Conservation (phyloP, 345 rosid genomes). For the Luvunga scandens region DNA sequence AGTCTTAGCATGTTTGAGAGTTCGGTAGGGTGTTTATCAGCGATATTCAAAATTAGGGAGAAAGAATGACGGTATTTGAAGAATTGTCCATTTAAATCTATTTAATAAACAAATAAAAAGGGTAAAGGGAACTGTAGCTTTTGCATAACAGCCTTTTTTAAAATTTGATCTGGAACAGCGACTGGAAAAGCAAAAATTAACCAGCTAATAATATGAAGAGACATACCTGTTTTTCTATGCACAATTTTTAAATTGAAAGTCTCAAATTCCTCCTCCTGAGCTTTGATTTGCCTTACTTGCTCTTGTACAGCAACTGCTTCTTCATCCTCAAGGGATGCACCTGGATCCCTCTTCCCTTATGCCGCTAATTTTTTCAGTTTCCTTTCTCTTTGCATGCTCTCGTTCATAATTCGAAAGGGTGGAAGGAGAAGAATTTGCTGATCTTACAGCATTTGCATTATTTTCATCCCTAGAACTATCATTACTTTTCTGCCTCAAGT, state of each 20-base stretch:
- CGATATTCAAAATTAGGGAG: not conserved
- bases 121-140: not conserved
- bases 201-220: constrained; percentile 17
- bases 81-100: not conserved
- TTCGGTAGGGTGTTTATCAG: not conserved
- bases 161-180: not conserved
- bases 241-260: constrained; percentile 96
- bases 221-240: constrained; percentile 92
- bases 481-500: constrained; percentile 72
- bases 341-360: constrained; percentile 71
- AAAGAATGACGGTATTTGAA: not conserved
- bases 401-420: constrained; percentile 62
- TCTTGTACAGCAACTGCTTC: constrained; percentile 95
- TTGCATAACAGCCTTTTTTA: constrained; percentile 1
- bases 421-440: constrained; percentile 70
- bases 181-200: not conserved
- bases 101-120: no score
- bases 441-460: constrained; percentile 51
- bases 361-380: constrained; percentile 44
- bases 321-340: constrained; percentile 78
- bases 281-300: constrained; percentile 96
- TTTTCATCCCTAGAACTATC: constrained; percentile 78
- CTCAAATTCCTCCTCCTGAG: constrained; percentile 98
- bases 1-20: not conserved
- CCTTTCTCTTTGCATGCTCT: constrained; percentile 54